Evolutionary conservation across 306 rosid species (phyloP), one percentile per base, ranked within the genome.

Genomic region (Mimosa pudica): DNA sequence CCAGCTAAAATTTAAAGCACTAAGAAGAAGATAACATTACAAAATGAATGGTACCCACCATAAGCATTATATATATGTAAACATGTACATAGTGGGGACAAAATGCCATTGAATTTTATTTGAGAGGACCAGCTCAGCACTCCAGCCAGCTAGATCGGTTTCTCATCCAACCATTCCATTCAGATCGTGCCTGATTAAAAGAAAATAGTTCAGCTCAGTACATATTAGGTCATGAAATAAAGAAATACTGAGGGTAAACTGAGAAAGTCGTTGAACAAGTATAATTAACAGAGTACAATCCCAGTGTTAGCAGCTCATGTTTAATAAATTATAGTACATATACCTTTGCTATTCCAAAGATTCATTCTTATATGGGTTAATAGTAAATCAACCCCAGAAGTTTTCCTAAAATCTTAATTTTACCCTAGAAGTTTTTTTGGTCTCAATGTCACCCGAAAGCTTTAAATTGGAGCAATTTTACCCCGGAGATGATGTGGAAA

Each of bases 81-180:
- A 82, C 35, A 72, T 58, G 77, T 20, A 71, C 64, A 73, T 84
- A 67, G 86, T 80, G 80, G 85, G 71, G 86, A 77, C 81, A 64
- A 79, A 77, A 79, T 67, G 87, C 68, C 79, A 74, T 76, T 71
- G 61, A 62, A 46, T 47, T 73, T 80, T 77, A 69, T 70, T 80
- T 65, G 68, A 62, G 72, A 79, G 49, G 24, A 84, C 79, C 84
- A 71, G 85, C 85, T 85, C 86, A 91, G 70, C 79, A 49, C 82
- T 78, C 83, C 68, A 55, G 80, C 72, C 79, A 60, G 45, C 74
- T 71, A 74, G 79, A 77, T 81, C 69, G 72, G 67, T 67, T 70
- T 49, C 35, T 14, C 7, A 55, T 70, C 45, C 47, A 14, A 62
- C 57, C 71, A 60, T 24, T 64, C 57, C 77, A n/a, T 55, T 64